Evolutionary conservation across 2,329 filamentous ascomycete genomes (phyloP), one percentile per base, ranked within the genome.

Genomic region (Neofusicoccum kwambonambiense): DNA sequence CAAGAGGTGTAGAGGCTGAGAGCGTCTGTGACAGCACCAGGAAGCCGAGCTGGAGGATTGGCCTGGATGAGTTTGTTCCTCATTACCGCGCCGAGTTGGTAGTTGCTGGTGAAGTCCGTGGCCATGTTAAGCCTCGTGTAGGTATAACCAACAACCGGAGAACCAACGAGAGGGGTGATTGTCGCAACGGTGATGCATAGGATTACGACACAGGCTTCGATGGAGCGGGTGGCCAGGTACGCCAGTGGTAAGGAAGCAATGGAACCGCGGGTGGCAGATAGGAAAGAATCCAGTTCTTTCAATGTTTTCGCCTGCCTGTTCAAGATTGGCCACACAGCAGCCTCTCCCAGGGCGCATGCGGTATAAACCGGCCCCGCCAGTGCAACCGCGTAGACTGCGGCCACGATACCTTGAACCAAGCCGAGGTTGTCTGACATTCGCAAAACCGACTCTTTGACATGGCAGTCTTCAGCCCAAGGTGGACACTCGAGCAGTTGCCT

Each of bases 291-390:
- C 49, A 63, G n/a, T 12, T 66, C 37, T 8, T 41, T 47, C 12
- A 66, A 34, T 13, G 34, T 60, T 7, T 41, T 68, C 4, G 54
- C 11, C 5, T 65, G 65, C 41, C 51, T 39, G 9, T 60, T 44
- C 35, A 66, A 39, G 13, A 68, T 37, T 9, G 66, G 66, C 66
- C 66, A 68, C n/a, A 68, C 15, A 13, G 66, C 66, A 2, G 66
- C 49, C 37, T 68, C 66, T 1, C 56, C 66, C 4, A 68, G 51
- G 12, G 62, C 44, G 35, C 66, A 65, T 3, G 65, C 57, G 11
- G 66, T 39, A 27, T 47, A 68, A 2, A 65, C 65, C 6, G 64
- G 47, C 1, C 62, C 56, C 3, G 65, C 66, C 15, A 68, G 31
- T 35, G 61, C 57, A 51, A 68, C 37, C 6, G 64, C 45, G 37